A percentile compares a stretch with the other conserved stretches of the same genome.
Evolutionary conservation across 164 flowering plant species (phyloP).

Genomic region (Magnolia sinica): DNA sequence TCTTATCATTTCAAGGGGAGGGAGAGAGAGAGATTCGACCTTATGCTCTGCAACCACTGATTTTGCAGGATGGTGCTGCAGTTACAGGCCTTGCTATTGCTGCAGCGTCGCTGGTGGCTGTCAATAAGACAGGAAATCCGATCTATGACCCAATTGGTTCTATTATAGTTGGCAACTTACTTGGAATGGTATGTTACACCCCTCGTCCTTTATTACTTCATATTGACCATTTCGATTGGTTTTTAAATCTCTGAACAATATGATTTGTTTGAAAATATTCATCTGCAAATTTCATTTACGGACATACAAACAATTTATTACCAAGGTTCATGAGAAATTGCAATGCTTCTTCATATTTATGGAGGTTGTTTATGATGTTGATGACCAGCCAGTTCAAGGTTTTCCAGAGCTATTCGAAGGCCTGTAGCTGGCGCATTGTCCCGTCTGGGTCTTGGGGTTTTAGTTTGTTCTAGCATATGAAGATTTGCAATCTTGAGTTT

Average conservation of each 20-base stretch:
- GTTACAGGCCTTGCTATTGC: constrained; percentile 91
- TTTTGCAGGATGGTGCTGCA: constrained; percentile 95
- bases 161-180: constrained; percentile 84
- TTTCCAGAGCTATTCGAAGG: background rate
- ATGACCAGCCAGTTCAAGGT: background rate
- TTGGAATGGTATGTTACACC: constrained; percentile 70
- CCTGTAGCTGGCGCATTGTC: background rate
- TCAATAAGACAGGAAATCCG: constrained; percentile 79
- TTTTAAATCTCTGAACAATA: background rate
- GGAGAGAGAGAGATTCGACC: too few relatives aligned
- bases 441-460: background rate
- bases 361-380: background rate
- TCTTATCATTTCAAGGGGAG: too few relatives aligned
- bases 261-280: background rate
- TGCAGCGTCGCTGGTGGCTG: constrained; percentile 90
- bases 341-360: background rate
- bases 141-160: constrained; percentile 96
- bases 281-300: background rate
- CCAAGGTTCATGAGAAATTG: background rate
- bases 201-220: background rate
- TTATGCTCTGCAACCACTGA: background rate
- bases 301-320: background rate
- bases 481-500: background rate
- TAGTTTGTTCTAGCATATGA: background rate
- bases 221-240: background rate